phyloP scores from a whole-genome alignment of 2,329 filamentous ascomycete species.

The Xylaria sp. region DNA sequence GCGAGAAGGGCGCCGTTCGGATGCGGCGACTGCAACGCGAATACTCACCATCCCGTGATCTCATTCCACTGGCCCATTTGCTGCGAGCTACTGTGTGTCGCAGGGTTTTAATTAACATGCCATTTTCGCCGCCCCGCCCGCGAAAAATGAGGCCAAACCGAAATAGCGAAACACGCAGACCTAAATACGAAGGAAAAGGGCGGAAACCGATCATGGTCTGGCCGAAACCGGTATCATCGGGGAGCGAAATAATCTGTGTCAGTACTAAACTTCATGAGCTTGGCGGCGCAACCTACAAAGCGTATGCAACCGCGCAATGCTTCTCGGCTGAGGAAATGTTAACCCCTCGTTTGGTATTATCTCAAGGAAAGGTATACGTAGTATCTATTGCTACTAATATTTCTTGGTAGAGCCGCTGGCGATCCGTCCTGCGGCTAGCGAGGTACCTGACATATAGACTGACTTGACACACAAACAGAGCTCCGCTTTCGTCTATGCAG shows the following conservation, averaged over 20 bases:
- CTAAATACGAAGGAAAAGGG: not conserved
- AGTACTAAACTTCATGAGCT: not conserved
- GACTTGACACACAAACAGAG: not conserved
- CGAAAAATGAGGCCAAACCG: not conserved
- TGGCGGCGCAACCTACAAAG: not conserved
- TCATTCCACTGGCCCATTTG: not conserved
- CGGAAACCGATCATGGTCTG: not conserved
- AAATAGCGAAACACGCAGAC: conserved; percentile 6
- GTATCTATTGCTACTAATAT: not conserved
- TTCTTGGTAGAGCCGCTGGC: conserved; percentile 10
- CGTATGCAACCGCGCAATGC: not conserved
- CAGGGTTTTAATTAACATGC: not conserved
- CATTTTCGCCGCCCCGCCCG: not conserved
- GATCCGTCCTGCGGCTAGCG: conserved; percentile 18
- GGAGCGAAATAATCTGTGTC: conserved; percentile 3
- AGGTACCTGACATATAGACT: not conserved
- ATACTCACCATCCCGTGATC: not conserved
- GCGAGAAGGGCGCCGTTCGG: conserved; percentile 9
- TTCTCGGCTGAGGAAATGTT: not conserved
- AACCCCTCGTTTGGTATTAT: not conserved
- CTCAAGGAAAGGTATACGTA: not conserved
- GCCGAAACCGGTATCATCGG: conserved; percentile 23
- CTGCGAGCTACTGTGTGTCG: not conserved
- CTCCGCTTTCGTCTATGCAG: conserved; percentile 5
- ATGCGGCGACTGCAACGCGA: not conserved